phyloP scores from a whole-genome alignment of 768 basidiomycete species.

The Tricholoma matsutake region DNA sequence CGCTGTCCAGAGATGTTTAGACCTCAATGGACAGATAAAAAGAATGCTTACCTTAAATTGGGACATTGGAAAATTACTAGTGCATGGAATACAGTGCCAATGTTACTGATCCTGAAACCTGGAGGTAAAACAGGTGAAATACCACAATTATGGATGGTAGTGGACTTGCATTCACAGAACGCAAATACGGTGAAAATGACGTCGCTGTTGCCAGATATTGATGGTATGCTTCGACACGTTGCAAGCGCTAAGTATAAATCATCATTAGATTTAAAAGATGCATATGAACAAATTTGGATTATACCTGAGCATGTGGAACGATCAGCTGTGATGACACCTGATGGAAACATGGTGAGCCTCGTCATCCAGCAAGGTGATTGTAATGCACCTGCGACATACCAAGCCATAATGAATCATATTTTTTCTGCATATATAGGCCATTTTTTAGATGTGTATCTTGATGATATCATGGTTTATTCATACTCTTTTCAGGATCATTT shows the following conservation, averaged over 20 bases:
- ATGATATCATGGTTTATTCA: too few species aligned
- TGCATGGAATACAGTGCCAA: conserved; percentile 3
- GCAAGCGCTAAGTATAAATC: conserved; percentile 21
- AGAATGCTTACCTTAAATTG: conserved; percentile 5
- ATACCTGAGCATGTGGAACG: neutral
- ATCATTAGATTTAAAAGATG: conserved; percentile 30
- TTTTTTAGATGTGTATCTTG: too few species aligned
- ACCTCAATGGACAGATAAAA: conserved; percentile 9
- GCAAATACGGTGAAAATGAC: too few species aligned
- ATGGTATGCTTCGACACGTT: conserved; percentile 1
- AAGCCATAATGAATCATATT: too few species aligned
- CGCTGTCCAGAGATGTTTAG: conserved; percentile 9
- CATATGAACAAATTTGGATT: conserved; percentile 35
- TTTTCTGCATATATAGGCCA: too few species aligned
- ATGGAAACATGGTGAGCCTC: too few species aligned
- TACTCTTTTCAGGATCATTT: too few species aligned
- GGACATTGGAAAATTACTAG: conserved; percentile 9
- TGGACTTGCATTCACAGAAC: too few species aligned
- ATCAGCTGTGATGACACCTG: neutral
- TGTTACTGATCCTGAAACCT: conserved; percentile 15
- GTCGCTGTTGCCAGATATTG: too few species aligned
- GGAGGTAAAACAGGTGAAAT: conserved; percentile 9
- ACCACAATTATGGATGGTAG: conserved; percentile 28
- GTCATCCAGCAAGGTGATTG: conserved; percentile 1
- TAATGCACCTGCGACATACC: conserved; percentile 3